A percentile compares a stretch with the other conserved stretches of the same genome.
phyloP scores from a whole-genome alignment of 345 rosid genomes.

The Eucalyptus cloeziana region DNA sequence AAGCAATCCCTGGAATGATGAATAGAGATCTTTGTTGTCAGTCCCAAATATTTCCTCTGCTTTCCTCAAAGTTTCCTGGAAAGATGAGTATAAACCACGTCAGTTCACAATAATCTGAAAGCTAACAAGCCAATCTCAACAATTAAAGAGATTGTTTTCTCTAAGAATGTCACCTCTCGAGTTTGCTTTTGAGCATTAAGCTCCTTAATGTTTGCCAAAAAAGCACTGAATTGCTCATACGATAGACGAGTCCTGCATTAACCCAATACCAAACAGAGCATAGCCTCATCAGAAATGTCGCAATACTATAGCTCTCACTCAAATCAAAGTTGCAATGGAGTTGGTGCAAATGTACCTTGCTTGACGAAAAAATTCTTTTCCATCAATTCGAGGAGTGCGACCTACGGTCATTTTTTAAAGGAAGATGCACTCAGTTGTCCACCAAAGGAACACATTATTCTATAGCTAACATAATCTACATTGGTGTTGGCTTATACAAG shows the following conservation, averaged over 20 bases:
- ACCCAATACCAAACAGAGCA: not conserved
- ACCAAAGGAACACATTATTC: not conserved
- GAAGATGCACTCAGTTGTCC: not conserved
- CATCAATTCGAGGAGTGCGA: conserved; percentile 68
- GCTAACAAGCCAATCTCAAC: not conserved
- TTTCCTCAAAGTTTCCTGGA: conserved; percentile 81
- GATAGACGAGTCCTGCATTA: conserved; percentile 73
- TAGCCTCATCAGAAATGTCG: not conserved
- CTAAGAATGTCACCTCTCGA: conserved; percentile 47
- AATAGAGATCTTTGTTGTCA: conserved; percentile 74
- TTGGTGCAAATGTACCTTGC: conserved; percentile 44
- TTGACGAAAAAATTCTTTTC: conserved; percentile 95
- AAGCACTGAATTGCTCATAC: conserved; percentile 89
- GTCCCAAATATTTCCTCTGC: conserved; percentile 87
- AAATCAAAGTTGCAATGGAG: not conserved
- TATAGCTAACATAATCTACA: not conserved
- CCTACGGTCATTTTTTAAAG: conserved; percentile 12
- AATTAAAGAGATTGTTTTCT: not conserved
- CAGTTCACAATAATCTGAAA: not conserved
- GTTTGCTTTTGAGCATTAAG: conserved; percentile 85
- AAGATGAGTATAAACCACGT: not conserved
- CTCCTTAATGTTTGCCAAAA: conserved; percentile 85
- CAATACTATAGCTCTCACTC: not conserved
- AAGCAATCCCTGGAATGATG: conserved; percentile 79
- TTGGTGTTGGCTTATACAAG: not conserved